Base-by-base conservation (phyloP, 352 stramenopile species). In the Pythium phragmitis region DNA sequence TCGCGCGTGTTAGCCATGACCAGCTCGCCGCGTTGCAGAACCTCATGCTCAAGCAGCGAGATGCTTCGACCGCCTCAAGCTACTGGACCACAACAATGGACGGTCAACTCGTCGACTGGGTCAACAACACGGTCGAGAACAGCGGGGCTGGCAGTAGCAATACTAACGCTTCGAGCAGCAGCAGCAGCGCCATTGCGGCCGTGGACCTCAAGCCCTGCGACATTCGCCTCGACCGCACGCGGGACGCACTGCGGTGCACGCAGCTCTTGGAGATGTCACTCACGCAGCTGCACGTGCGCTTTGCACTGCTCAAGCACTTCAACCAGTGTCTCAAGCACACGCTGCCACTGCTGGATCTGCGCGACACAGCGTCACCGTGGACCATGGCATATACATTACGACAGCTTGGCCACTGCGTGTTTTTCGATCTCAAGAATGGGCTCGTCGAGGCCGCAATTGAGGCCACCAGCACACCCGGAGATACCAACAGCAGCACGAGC, bases 381-480 rank as follows among this genome's bases (percentile, higher is more conserved):
- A 92, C 84, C 0, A 70, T 95, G 8, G 86, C 86, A 9, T 72
- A 93, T 47, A 76, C 74, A 1, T 53, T 96, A 39, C 85, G 86
- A 1, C 73, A 78, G 14, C 57, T 94, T 23, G 90, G 86, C 39
- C 84, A 94, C 70, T 95, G 88, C 43, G 73, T 94, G n/a, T 96
- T 94, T 62, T 90, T 95, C 21, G 88, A 96, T 39, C 63, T 93
- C 33, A 96, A 95, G 72, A 87, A 86, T 23, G 62, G 77, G 19
- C 67, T 94, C 6, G 79, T 96, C 23, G 88, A 95, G 52, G 80
- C 86, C 19, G 85, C 83, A 13, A 89, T 95, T 43, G 87, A 95
- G 30, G 77, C 82, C 0, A 96, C 86, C 2, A 81, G 73, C 37
- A 66, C 91, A 3, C 59, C 75, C 5, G 76, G 71, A 16, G 84